phyloP scores from a whole-genome alignment of 805 yeast species.

The Saccharomycopsis fodiens region DNA sequence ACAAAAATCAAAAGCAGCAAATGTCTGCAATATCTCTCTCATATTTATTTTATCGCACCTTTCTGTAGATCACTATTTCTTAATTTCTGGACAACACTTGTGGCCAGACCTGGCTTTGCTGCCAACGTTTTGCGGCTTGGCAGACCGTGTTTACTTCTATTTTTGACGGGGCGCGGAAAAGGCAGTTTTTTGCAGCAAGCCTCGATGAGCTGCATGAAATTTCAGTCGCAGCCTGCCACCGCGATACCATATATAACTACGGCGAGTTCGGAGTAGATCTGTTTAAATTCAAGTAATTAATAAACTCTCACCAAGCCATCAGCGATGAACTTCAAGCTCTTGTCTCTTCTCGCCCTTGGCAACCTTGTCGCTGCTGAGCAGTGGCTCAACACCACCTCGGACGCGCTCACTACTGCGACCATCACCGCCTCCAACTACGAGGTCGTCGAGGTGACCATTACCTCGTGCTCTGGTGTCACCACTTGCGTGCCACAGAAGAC shows the following conservation, averaged over 20 bases:
- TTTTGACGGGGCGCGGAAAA: not conserved
- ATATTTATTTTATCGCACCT: too few relatives aligned
- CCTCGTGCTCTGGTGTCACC: constrained; percentile 15
- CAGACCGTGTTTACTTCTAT: not conserved
- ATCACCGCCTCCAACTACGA: not conserved
- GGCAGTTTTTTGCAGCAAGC: not conserved
- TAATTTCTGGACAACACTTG: too few relatives aligned
- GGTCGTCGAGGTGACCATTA: constrained; percentile 16
- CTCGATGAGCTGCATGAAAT: too few relatives aligned
- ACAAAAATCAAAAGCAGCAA: too few relatives aligned
- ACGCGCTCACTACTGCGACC: constrained; percentile 10
- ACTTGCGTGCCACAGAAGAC: constrained; percentile 16
- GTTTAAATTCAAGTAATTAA: too few relatives aligned
- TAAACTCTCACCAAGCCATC: too few relatives aligned
- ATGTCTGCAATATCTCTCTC: too few relatives aligned
- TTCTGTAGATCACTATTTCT: too few relatives aligned
- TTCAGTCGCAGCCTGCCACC: not conserved
- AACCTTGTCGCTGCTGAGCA: not conserved
- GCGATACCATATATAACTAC: too few relatives aligned
- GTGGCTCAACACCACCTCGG: not conserved
- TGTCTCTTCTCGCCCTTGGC: not conserved
- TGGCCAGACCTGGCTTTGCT: too few relatives aligned
- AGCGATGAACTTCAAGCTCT: not conserved
- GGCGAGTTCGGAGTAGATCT: too few relatives aligned
- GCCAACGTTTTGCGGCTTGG: too few relatives aligned